Conservation (phyloP, 139 green algal species). For the Protoeuglena noctilucae region DNA sequence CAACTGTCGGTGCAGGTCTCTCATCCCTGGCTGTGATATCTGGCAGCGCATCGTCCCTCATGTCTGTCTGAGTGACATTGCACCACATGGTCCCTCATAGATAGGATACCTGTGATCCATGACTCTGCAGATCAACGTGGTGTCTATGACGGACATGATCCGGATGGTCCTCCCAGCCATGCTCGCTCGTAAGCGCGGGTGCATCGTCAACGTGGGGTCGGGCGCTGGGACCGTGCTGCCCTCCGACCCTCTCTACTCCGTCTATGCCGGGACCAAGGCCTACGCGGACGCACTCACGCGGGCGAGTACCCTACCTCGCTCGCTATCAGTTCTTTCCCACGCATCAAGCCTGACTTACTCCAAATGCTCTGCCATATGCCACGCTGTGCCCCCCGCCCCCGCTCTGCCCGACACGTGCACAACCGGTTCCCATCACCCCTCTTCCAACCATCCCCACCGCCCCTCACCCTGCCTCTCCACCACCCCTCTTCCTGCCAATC, state of each 20-base stretch:
- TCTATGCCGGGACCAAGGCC: conserved; percentile 64
- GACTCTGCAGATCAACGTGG: conserved; percentile 13
- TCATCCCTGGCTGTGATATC: too few relatives aligned
- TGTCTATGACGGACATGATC: conserved; percentile 27
- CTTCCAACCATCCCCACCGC: not conserved
- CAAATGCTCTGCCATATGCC: not conserved
- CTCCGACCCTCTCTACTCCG: conserved; percentile 40
- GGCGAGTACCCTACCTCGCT: too few relatives aligned
- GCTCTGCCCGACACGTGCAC: not conserved
- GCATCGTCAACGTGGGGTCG: conserved; percentile 58
- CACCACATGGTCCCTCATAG: not conserved
- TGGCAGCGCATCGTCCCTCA: too few relatives aligned
- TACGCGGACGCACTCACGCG: not conserved
- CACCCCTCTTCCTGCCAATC: too few relatives aligned
- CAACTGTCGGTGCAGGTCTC: too few relatives aligned
- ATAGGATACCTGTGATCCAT: not conserved
- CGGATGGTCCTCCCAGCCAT: conserved; percentile 50
- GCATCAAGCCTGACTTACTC: not conserved
- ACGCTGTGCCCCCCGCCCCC: not conserved
- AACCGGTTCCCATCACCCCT: not conserved
- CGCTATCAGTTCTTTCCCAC: too few relatives aligned
- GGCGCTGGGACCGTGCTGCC: conserved; percentile 44
- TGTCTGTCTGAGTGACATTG: too few relatives aligned
- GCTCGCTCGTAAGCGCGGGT: conserved; percentile 35
- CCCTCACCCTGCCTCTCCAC: not conserved